Conservation (phyloP, 371 early-diverging fungal genomes). For the Circinella umbellata region DNA sequence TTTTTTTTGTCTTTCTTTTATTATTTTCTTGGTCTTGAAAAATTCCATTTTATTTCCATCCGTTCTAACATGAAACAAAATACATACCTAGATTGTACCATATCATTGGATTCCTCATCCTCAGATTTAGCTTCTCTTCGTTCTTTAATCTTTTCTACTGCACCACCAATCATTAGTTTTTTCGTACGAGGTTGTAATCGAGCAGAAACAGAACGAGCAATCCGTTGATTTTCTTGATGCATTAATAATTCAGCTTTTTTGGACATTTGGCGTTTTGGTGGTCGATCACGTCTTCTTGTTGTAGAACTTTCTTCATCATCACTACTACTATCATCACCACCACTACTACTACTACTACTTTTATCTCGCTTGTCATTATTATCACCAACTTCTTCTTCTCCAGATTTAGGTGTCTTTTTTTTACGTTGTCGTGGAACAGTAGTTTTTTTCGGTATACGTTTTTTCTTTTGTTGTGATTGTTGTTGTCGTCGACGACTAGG, state of each 20-base stretch:
- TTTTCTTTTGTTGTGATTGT: not conserved
- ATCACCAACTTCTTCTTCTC: not conserved
- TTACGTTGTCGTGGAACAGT: not conserved
- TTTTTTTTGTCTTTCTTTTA: no score
- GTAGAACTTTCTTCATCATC: conserved; percentile 2
- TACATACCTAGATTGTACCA: not conserved
- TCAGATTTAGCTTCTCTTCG: not conserved
- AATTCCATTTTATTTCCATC: no score
- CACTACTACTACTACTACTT: not conserved
- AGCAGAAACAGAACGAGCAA: conserved; percentile 19
- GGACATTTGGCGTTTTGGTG: conserved; percentile 17
- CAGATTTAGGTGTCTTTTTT: not conserved
- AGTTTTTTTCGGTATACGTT: not conserved
- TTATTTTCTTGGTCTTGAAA: no score
- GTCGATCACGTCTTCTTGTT: conserved; percentile 5
- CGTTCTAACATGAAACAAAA: no score
- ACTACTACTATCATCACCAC: conserved; percentile 3
- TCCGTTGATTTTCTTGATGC: conserved; percentile 30
- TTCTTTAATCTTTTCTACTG: conserved; percentile 20
- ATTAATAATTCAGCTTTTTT: conserved; percentile 27
- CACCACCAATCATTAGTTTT: conserved; percentile 17
- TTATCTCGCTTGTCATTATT: not conserved
- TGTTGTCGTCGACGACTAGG: conserved; percentile 6
- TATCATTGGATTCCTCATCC: not conserved
- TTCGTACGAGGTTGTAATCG: conserved; percentile 21